Evolutionary conservation across 345 rosid genomes (phyloP), one percentile per base, ranked within the genome.

Genomic region (Combretum micranthum): DNA sequence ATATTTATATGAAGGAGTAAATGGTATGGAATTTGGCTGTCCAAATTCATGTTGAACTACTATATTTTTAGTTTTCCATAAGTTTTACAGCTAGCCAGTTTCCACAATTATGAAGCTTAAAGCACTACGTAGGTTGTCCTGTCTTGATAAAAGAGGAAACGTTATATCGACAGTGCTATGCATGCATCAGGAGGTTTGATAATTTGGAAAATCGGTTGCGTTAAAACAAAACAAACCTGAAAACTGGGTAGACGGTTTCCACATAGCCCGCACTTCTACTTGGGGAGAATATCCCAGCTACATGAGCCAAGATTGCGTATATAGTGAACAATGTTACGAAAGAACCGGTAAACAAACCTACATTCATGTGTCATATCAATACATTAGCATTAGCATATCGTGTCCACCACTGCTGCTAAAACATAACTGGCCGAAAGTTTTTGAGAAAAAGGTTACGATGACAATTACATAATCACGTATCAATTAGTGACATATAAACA

Each of bases 331-430:
- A 56, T 50, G 99, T 87, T 42, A 83, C 94, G 52, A 94, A 85
- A 69, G 87, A 85, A 21, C 99, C 99, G 1, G 99, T 94, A 56
- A 90, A 90, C 59, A 94, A 71, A 9, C 99, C 99, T 90, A 87
- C 75, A 68, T 13, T 11, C 13, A 53, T 56, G 10, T 16, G 50
- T 20, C 60, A 26, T 11, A 43, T 19, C 8, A 42, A 15, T n/a
- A 26, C 52, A 12, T 2, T 9, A 13, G 26, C 52, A 12, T 2
- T 9, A 13, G 26, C 16, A 9, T 20, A 20, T 13, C 15, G 3
- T 45, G 48, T n/a, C 3, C 4, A 45, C 9, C 17, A 45, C 1
- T 12, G 3, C 12, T 13, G 4, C 12, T 45, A 0, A 13, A 45
- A 13, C 15, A 45, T 13, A n/a, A n/a, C n/a, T n/a, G n/a, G n/a